Conservation (phyloP, 2,329 filamentous ascomycete genomes). For the Alternaria sp. region DNA sequence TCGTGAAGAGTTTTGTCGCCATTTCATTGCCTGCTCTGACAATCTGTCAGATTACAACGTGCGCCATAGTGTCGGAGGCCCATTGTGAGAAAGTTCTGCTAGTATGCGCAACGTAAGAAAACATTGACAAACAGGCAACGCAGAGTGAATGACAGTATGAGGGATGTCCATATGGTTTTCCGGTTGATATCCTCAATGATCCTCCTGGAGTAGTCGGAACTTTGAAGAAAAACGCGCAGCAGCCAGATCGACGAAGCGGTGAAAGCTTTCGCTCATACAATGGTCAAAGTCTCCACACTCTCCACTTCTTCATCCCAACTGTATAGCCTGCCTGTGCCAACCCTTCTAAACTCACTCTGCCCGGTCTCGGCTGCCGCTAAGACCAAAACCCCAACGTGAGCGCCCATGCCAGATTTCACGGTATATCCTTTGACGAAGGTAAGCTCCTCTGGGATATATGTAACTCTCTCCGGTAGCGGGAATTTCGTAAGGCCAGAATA, state of each 20-base stretch:
- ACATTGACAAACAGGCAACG: background rate
- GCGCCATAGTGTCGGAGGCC: background rate
- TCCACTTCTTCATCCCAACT: background rate
- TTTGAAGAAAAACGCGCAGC: background rate
- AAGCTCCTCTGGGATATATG: background rate
- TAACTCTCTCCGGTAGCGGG: background rate
- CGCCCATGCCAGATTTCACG: no score
- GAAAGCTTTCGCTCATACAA: background rate
- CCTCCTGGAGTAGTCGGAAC: background rate
- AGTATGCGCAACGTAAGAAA: background rate
- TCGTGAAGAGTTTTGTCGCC: background rate
- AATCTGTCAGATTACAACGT: background rate
- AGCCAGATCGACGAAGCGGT: background rate
- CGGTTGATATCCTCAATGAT: background rate
- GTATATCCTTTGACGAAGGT: background rate
- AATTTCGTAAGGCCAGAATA: background rate
- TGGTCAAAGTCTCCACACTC: background rate
- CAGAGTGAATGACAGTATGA: background rate
- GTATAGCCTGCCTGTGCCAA: background rate
- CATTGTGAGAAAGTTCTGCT: background rate
- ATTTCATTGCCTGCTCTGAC: background rate
- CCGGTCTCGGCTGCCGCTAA: background rate
- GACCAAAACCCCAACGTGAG: background rate
- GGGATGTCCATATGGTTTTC: background rate
- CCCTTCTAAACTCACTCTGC: background rate